phyloP scores from a whole-genome alignment of 441 rosid species.

The Erysimum cheiri region DNA sequence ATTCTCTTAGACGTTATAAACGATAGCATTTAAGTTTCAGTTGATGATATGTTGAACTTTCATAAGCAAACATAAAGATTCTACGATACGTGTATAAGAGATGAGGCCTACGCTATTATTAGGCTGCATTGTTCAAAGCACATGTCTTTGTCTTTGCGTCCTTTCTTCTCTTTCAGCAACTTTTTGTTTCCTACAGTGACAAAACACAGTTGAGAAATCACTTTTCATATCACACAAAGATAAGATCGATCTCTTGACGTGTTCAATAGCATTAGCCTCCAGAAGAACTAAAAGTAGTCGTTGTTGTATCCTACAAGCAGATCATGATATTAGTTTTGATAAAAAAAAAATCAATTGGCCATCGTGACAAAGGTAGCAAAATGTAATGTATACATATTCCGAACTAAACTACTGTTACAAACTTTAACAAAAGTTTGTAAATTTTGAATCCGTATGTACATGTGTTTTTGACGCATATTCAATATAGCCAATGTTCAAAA shows the following conservation, averaged over 20 bases:
- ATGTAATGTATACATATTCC: neutral
- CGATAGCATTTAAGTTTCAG: neutral
- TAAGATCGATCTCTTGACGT: neutral
- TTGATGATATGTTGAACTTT: slow-evolving; percentile 15
- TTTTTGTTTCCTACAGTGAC: slow-evolving; percentile 14
- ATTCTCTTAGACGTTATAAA: slow-evolving; percentile 13
- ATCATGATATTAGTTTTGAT: neutral
- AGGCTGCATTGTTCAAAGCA: slow-evolving; percentile 23
- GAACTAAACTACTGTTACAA: neutral
- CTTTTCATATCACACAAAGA: slow-evolving; percentile 2
- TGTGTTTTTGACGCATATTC: slow-evolving; percentile 2
- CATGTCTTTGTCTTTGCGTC: slow-evolving; percentile 5
- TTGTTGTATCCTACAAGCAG: neutral
- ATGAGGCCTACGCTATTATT: slow-evolving; percentile 23
- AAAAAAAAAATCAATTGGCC: neutral
- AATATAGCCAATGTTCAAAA: neutral
- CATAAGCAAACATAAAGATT: slow-evolving; percentile 18
- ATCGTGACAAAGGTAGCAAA: neutral
- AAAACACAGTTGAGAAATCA: neutral
- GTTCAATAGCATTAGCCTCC: slow-evolving; percentile 1
- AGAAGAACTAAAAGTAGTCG: neutral
- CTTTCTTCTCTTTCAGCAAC: slow-evolving; percentile 1
- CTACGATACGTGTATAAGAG: slow-evolving; percentile 12
- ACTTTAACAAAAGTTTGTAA: neutral
- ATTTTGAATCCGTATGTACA: neutral